Evolutionary conservation across 2,329 filamentous ascomycete species (phyloP).

Genomic region (Curvularia spicifera): DNA sequence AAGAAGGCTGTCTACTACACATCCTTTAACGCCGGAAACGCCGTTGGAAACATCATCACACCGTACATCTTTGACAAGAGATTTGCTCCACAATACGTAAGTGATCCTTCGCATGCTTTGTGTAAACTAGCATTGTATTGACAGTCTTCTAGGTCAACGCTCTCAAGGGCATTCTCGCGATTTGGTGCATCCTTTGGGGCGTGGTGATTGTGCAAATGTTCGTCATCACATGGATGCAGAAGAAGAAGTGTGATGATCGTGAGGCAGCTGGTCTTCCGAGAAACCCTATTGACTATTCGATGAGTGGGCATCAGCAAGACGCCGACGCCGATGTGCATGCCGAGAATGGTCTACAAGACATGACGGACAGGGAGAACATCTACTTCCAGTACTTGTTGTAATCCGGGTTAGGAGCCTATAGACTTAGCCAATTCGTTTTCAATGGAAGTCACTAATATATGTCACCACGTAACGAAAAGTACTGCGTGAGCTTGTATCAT

Average conservation of each 20-base stretch:
- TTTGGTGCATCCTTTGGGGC: constrained; percentile 32
- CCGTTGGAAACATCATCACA: constrained; percentile 65
- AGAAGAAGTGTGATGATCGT: constrained; percentile 31
- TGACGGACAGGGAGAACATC: constrained; percentile 32
- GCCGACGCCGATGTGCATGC: constrained; percentile 28
- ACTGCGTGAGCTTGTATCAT: too few relatives aligned
- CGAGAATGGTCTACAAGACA: constrained; percentile 33
- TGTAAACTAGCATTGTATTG: constrained; percentile 1
- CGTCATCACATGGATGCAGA: constrained; percentile 29
- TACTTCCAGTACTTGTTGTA: constrained; percentile 34
- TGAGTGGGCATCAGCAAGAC: constrained; percentile 26
- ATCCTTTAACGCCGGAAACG: constrained; percentile 67
- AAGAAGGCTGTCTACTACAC: constrained; percentile 71
- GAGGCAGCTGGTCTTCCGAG: constrained; percentile 30
- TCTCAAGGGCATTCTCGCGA: constrained; percentile 29
- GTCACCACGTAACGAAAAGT: too few relatives aligned
- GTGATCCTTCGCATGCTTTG: background rate
- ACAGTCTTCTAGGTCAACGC: constrained; percentile 22
- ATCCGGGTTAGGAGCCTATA: rapidly evolving
- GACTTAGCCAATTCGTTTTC: background rate
- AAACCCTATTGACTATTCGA: constrained; percentile 27
- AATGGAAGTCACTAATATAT: background rate
- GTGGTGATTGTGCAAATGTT: constrained; percentile 26
- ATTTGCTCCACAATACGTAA: constrained; percentile 32
- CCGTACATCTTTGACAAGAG: constrained; percentile 33